phyloP scores from a whole-genome alignment of 2,329 filamentous ascomycete species.

The Aspergillus jensenii region DNA sequence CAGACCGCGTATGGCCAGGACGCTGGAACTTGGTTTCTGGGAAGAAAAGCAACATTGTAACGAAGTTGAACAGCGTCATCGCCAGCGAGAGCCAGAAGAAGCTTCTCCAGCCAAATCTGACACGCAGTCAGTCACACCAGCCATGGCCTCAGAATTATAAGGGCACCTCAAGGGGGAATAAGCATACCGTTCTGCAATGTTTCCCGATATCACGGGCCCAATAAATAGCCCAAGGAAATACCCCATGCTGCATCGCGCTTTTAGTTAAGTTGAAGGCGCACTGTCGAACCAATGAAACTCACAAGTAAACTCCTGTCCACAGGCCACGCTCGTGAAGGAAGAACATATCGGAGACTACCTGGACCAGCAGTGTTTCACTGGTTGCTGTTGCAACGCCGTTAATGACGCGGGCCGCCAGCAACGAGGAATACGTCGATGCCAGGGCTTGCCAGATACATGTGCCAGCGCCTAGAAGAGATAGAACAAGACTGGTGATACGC shows the following conservation, averaged over 20 bases:
- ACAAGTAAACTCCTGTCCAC: slow-evolving; percentile 8
- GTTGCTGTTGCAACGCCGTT: slow-evolving; percentile 5
- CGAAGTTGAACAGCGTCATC: neutral
- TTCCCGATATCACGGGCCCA: slow-evolving; percentile 7
- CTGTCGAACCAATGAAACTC: neutral
- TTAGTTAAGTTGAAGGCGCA: too few species aligned
- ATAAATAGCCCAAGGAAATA: slow-evolving; percentile 8
- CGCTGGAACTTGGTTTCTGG: slow-evolving; percentile 6
- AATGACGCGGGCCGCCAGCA: slow-evolving; percentile 3
- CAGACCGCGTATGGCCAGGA: neutral
- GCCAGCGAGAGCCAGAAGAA: slow-evolving; percentile 12
- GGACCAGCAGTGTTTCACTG: slow-evolving; percentile 6
- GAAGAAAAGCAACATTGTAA: neutral
- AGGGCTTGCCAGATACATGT: slow-evolving; percentile 7
- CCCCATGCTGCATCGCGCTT: neutral
- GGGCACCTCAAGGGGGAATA: neutral
- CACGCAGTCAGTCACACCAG: neutral
- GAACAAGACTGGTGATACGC: neutral
- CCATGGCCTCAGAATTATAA: neutral
- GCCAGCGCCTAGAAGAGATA: neutral
- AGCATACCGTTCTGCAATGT: slow-evolving; percentile 5
- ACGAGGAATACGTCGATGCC: neutral
- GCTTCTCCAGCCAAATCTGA: slow-evolving; percentile 9
- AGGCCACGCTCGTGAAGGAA: slow-evolving; percentile 10
- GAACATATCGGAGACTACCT: slow-evolving; percentile 6